phyloP scores from a whole-genome alignment of 2,329 filamentous ascomycete species.

The Colletotrichum sansevieriae region DNA sequence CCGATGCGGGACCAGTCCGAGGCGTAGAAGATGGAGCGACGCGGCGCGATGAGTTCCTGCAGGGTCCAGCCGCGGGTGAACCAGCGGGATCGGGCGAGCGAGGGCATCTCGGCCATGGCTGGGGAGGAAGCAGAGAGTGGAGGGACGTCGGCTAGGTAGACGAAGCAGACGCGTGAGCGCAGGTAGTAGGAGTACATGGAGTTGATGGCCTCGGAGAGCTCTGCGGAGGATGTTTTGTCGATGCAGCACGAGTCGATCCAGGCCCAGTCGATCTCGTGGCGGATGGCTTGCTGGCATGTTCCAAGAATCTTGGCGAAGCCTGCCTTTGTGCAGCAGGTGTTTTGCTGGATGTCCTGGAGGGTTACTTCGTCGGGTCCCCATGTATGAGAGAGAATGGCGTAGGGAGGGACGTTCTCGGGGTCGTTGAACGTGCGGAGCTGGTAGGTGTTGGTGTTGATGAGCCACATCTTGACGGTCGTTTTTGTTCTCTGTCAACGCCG shows the following conservation, averaged over 20 bases:
- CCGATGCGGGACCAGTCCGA: slow-evolving; percentile 43
- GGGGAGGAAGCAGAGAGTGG: slow-evolving; percentile 5
- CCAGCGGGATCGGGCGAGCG: slow-evolving; percentile 31
- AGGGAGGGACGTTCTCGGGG: slow-evolving; percentile 41
- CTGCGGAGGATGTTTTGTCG: slow-evolving; percentile 40
- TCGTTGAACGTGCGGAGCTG: slow-evolving; percentile 26
- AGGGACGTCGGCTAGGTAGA: slow-evolving; percentile 40
- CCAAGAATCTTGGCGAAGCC: slow-evolving; percentile 41
- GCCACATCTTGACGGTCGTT: slow-evolving; percentile 32
- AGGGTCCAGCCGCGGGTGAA: slow-evolving; percentile 42
- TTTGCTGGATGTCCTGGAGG: slow-evolving; percentile 45
- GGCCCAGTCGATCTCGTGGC: slow-evolving; percentile 36
- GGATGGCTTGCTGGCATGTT: slow-evolving; percentile 39
- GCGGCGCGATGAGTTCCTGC: slow-evolving; percentile 45
- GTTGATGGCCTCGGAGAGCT: slow-evolving; percentile 43
- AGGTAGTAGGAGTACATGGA: slow-evolving; percentile 44
- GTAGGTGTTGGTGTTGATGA: slow-evolving; percentile 35
- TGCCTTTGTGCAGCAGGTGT: slow-evolving; percentile 11
- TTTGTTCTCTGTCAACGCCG: no score
- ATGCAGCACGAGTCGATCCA: slow-evolving; percentile 42
- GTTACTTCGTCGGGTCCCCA: slow-evolving; percentile 47
- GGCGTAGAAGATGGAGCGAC: slow-evolving; percentile 45
- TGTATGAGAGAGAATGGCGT: slow-evolving; percentile 50
- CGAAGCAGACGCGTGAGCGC: slow-evolving; percentile 40
- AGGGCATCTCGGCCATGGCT: slow-evolving; percentile 18